Evolutionary conservation across 2,329 filamentous ascomycete species (phyloP).

Genomic region (Ceratocystis colombiana): DNA sequence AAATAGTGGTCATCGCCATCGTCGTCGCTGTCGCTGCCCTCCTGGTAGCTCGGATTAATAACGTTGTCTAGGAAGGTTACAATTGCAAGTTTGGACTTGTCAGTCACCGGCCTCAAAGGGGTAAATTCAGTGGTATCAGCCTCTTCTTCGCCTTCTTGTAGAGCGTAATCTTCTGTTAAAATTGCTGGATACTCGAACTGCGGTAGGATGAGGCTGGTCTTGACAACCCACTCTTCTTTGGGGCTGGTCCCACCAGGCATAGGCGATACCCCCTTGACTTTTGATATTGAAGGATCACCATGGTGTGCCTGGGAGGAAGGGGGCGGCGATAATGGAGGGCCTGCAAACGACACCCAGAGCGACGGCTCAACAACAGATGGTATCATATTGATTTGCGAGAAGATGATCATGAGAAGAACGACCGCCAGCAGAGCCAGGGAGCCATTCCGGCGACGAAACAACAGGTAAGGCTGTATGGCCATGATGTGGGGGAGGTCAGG

Average conservation of each 20-base stretch:
- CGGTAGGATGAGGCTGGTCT: constrained; percentile 19
- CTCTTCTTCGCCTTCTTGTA: constrained; percentile 11
- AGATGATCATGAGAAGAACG: constrained; percentile 1
- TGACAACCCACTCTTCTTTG: neutral
- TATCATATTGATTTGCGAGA: constrained; percentile 1
- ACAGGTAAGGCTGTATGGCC: neutral
- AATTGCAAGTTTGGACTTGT: constrained; percentile 29
- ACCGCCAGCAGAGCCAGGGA: neutral
- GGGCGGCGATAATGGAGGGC: neutral
- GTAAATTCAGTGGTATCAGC: neutral
- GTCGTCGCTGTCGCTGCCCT: constrained; percentile 17
- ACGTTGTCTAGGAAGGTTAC: constrained; percentile 35
- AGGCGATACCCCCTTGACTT: neutral
- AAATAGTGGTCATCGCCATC: constrained; percentile 34
- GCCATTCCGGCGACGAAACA: constrained; percentile 14
- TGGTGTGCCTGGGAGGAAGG: neutral
- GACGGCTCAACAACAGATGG: neutral
- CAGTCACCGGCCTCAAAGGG: constrained; percentile 15
- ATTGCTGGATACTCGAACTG: constrained; percentile 22
- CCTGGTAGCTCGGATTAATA: constrained; percentile 22
- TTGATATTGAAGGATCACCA: constrained; percentile 10
- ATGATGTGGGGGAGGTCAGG: neutral
- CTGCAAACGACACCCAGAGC: neutral
- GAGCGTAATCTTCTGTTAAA: constrained; percentile 2
- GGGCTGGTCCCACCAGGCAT: neutral